Base-by-base conservation (phyloP, 139 green algal genomes). In the Nannochloris sp. region DNA sequence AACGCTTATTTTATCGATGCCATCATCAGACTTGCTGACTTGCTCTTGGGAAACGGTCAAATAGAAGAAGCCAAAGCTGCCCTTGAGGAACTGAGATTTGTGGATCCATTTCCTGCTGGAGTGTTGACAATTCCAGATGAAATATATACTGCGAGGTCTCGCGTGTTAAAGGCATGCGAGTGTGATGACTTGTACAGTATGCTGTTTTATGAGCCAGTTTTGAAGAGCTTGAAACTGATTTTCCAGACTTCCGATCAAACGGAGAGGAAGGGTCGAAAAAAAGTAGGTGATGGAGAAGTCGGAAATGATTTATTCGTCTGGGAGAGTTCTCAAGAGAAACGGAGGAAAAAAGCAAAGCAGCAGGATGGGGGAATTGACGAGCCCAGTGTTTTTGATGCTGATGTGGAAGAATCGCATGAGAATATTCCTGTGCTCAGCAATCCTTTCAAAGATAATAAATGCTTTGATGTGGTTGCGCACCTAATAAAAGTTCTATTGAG, bases 31-130 rank as follows among this genome's bases (percentile, higher is more conserved):
- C 77, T 98, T 60, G 96, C 96, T 70, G 70, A 72, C 43, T 46
- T 96, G 28, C 96, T 95, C 69, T 33, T 56, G 2, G 82, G 96
- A 56, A 62, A 97, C 55, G 76, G 80, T 4, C 36, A 98, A 65
- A 78, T 93, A 73, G 63, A 55, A 11, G 60, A 76, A 20, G 66
- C 46, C 30, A 28, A 64, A 31, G 50, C 48, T 46, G 40, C 5
- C 6, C 5, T 49, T 26, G 36, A 26, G 16, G 14, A 12, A 28
- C 16, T 57, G 40, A 4, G 4, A 11, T 40, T 17, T 26, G 11
- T 14, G 11, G 17, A 23, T 59, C 36, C 36, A 26, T 53, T 12
- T 53, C 17, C 46, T 28, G 16, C 10, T 6, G 46, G 46, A 14
- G 0, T 23, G 9, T 20, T 53, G 20, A 28, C 16, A 40, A 1